phyloP scores from a whole-genome alignment of 208 protist genomes.

The Wallacemonas rigidus region DNA sequence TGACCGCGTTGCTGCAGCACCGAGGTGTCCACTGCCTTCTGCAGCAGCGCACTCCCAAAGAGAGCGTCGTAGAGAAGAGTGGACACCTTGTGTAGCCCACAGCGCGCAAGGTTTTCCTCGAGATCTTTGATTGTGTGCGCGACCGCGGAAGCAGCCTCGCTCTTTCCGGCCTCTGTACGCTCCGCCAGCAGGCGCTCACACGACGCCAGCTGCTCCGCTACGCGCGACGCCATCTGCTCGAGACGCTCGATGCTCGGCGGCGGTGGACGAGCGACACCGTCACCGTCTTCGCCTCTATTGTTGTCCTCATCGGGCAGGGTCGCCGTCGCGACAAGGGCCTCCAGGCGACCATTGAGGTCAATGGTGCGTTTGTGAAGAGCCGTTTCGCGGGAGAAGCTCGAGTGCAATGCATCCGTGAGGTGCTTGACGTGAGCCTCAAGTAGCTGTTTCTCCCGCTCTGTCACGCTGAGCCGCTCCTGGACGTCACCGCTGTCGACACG shows the following conservation, averaged over 20 bases:
- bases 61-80: conserved; percentile 13
- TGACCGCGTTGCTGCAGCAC: neutral
- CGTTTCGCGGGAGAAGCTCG: conserved; percentile 42
- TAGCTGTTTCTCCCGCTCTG: conserved; percentile 24
- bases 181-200: neutral
- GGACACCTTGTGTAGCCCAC: conserved; percentile 12
- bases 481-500: conserved; percentile 25
- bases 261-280: neutral
- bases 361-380: conserved; percentile 39
- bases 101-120: conserved; percentile 8
- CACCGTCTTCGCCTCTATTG: neutral
- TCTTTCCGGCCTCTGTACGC: neutral
- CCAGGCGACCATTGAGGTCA: conserved; percentile 46
- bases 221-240: conserved; percentile 7
- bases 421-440: conserved; percentile 45
- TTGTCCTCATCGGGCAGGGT: neutral
- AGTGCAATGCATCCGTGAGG: conserved; percentile 38
- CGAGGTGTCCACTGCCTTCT: conserved; percentile 2
- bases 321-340: conserved; percentile 22
- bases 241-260: neutral
- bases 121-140: conserved; percentile 10
- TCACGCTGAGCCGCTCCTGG: conserved; percentile 26
- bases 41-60: neutral
- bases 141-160: neutral
- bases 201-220: neutral